Conservation (phyloP, 163 green algal genomes). For the Chlorella variabilis region DNA sequence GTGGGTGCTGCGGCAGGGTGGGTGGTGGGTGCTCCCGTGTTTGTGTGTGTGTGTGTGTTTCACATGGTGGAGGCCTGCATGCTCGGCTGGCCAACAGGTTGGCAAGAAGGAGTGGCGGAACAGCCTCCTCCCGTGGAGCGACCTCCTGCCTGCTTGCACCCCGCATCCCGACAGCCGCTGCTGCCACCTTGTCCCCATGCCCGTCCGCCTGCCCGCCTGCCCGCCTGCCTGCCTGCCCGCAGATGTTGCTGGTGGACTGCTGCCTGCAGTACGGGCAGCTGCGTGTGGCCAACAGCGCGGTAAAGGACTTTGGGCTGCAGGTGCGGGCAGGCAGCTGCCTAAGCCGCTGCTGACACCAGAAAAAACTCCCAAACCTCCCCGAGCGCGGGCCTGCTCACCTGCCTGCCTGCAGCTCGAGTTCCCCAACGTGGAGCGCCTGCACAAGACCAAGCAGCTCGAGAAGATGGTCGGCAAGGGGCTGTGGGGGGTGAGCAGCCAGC, state of each 20-base stretch:
- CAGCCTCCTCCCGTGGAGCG: too few species aligned
- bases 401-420: conserved; percentile 8
- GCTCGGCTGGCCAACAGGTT: neutral
- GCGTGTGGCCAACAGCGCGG: conserved; percentile 34
- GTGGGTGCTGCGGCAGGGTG: neutral
- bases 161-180: too few species aligned
- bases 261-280: conserved; percentile 48
- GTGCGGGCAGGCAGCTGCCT: neutral
- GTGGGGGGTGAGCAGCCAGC: conserved; percentile 32
- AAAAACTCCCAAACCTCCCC: too few species aligned
- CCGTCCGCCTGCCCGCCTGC: too few species aligned
- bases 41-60: neutral
- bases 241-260: conserved; percentile 18
- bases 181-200: too few species aligned
- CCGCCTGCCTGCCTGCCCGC: neutral
- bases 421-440: conserved; percentile 43
- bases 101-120: too few species aligned
- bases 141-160: too few species aligned
- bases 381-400: neutral
- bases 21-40: neutral
- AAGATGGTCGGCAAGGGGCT: conserved; percentile 43
- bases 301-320: conserved; percentile 39
- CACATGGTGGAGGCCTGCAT: too few species aligned
- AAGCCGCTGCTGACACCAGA: neutral
- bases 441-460: conserved; percentile 41